Percentiles rank a stretch among this genome's conserved stretches.
Evolutionary conservation across 345 rosid genomes (phyloP).

Genomic region (Excoecaria agallocha): DNA sequence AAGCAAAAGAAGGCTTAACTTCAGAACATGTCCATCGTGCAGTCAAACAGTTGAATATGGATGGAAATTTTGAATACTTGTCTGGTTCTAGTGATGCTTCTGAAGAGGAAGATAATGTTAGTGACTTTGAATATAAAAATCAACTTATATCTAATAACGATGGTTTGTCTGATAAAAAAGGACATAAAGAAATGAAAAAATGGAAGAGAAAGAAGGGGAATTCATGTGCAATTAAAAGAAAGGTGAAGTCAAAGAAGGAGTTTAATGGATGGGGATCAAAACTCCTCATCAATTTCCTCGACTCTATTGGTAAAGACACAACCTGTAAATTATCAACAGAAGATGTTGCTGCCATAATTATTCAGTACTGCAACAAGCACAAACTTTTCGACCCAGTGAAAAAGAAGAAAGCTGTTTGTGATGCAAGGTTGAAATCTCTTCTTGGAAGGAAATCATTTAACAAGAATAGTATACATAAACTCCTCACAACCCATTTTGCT

Average conservation of each 20-base stretch:
- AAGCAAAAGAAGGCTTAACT: constrained; percentile 35
- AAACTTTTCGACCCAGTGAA: constrained; percentile 37
- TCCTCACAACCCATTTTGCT: constrained; percentile 38
- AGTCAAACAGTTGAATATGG: constrained; percentile 23
- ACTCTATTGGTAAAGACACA: constrained; percentile 39
- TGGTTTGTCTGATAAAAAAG: constrained; percentile 1
- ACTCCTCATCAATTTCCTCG: constrained; percentile 42
- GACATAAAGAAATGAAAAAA: constrained; percentile 4
- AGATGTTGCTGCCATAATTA: constrained; percentile 33
- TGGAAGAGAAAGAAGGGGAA: constrained; percentile 19
- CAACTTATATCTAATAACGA: constrained; percentile 23
- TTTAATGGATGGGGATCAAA: constrained; percentile 56
- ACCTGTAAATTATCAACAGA: constrained; percentile 31
- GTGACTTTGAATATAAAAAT: constrained; percentile 22
- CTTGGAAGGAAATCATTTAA: constrained; percentile 40
- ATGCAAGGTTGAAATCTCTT: constrained; percentile 40
- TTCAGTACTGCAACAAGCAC: constrained; percentile 34
- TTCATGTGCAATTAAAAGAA: neutral
- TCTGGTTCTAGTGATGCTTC: constrained; percentile 12
- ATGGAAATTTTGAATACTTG: constrained; percentile 1
- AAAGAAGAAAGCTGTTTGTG: constrained; percentile 44
- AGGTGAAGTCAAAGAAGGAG: constrained; percentile 22
- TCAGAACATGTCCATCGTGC: constrained; percentile 32
- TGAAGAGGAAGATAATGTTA: constrained; percentile 24
- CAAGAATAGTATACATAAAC: constrained; percentile 32